Conservation (phyloP, 2,329 filamentous ascomycete genomes). For the Colletotrichum sp. region DNA sequence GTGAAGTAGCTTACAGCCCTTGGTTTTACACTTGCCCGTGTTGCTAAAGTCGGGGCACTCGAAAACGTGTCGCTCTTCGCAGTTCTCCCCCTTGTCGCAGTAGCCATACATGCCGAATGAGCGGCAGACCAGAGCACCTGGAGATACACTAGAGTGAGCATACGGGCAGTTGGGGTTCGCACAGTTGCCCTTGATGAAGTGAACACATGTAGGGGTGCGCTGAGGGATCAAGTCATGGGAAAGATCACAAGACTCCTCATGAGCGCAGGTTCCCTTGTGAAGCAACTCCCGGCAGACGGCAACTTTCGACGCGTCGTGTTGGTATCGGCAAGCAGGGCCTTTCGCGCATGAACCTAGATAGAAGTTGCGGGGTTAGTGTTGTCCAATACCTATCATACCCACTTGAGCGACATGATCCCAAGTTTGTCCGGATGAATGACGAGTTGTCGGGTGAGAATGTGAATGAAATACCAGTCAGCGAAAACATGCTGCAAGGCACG, state of each 20-base stretch:
- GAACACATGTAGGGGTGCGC: constrained; percentile 85
- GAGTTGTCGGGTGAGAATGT: constrained; percentile 34
- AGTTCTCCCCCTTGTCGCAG: constrained; percentile 81
- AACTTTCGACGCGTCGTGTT: constrained; percentile 86
- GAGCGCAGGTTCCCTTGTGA: constrained; percentile 76
- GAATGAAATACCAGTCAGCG: constrained; percentile 69
- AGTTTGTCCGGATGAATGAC: neutral
- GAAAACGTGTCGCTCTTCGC: constrained; percentile 83
- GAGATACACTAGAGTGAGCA: constrained; percentile 80
- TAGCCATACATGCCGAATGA: constrained; percentile 87
- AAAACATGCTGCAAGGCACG: constrained; percentile 76
- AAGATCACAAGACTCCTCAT: constrained; percentile 83
- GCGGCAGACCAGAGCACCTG: constrained; percentile 80
- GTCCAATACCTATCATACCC: constrained; percentile 41
- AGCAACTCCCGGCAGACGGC: constrained; percentile 90
- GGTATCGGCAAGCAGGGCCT: constrained; percentile 79
- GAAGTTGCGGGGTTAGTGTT: constrained; percentile 47
- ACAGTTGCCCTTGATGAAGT: constrained; percentile 90
- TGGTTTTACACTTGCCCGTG: constrained; percentile 79
- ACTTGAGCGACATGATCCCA: neutral
- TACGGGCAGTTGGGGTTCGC: constrained; percentile 86
- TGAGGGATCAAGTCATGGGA: constrained; percentile 86
- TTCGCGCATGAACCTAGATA: constrained; percentile 81
- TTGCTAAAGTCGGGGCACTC: constrained; percentile 97
- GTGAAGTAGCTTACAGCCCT: constrained; percentile 85